Conservation (phyloP, 768 basidiomycete genomes). For the Lanmaoa rubissima region DNA sequence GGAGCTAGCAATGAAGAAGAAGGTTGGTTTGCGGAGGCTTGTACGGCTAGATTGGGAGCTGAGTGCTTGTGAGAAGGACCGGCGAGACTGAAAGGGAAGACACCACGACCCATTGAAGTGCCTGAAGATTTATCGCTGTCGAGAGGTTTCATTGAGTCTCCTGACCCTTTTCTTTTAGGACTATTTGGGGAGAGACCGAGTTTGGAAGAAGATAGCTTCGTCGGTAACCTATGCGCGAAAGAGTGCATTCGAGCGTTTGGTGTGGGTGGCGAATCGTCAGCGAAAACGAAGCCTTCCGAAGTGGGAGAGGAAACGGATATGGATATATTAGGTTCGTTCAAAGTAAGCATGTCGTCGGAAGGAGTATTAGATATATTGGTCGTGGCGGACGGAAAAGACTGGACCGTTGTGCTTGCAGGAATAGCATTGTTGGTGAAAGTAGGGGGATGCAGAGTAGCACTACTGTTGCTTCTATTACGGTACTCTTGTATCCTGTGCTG, state of each 20-base stretch:
- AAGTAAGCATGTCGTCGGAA: conserved; percentile 12
- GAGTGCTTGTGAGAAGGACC: conserved; percentile 31
- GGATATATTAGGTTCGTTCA: conserved; percentile 39
- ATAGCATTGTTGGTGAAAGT: conserved; percentile 27
- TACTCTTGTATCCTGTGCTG: conserved; percentile 67
- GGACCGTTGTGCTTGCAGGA: conserved; percentile 34
- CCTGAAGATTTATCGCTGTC: conserved; percentile 31
- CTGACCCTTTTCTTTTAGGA: conserved; percentile 58
- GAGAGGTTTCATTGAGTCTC: conserved; percentile 28
- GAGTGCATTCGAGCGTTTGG: conserved; percentile 64
- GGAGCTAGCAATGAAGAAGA: conserved; percentile 50
- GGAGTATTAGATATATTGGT: conserved; percentile 21
- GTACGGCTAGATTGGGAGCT: conserved; percentile 12
- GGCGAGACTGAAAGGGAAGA: conserved; percentile 31
- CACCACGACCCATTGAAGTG: conserved; percentile 20
- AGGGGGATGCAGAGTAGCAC: conserved; percentile 46
- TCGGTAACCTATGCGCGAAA: conserved; percentile 69
- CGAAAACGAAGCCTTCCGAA: conserved; percentile 34
- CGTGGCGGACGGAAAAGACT: conserved; percentile 42
- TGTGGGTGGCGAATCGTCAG: conserved; percentile 38
- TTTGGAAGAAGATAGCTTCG: conserved; percentile 60
- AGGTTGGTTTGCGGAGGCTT: conserved; percentile 30
- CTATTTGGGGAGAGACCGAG: conserved; percentile 43
- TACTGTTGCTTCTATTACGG: conserved; percentile 57
- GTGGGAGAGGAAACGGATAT: conserved; percentile 49